Conservation (phyloP, 139 green algal genomes). For the Astrephomene gubernaculifera region DNA sequence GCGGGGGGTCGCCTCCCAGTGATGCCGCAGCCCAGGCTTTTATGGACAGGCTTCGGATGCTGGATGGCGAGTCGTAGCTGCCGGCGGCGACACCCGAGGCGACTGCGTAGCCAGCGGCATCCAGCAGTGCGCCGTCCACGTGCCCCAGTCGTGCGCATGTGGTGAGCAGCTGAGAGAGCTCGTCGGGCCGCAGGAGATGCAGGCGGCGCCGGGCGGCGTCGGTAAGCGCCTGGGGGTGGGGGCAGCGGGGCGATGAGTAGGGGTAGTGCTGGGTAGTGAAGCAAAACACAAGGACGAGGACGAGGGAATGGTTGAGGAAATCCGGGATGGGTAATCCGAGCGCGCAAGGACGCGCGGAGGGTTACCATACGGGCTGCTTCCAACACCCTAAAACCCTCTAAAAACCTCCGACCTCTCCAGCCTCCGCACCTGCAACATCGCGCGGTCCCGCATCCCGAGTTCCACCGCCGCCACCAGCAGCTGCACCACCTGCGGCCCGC, state of each 20-base stretch:
- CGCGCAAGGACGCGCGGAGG: no score
- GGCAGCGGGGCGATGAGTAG: neutral
- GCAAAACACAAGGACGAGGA: no score
- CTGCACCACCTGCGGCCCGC: neutral
- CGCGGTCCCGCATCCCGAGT: neutral
- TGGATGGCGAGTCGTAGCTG: neutral
- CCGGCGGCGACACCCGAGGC: neutral
- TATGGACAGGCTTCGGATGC: constrained; percentile 15
- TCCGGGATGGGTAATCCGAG: no score
- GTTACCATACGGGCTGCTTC: no score
- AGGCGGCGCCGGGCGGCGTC: constrained; percentile 2
- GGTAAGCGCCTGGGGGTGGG: neutral
- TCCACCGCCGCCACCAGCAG: neutral
- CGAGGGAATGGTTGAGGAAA: no score
- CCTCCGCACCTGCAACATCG: neutral
- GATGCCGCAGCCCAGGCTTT: constrained; percentile 6
- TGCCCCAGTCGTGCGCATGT: neutral
- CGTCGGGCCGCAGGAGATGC: constrained; percentile 15
- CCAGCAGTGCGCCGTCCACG: neutral
- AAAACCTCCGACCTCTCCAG: no score
- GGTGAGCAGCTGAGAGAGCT: constrained; percentile 12
- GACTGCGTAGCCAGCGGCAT: neutral
- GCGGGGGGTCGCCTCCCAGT: no score
- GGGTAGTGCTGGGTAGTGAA: neutral
- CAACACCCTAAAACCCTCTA: no score